These are phyloP conservation scores for Coniferiporia sulphurascens DNA, from an alignment of 1,284 basidiomycete species.

Conservation along the genomic window DNA sequence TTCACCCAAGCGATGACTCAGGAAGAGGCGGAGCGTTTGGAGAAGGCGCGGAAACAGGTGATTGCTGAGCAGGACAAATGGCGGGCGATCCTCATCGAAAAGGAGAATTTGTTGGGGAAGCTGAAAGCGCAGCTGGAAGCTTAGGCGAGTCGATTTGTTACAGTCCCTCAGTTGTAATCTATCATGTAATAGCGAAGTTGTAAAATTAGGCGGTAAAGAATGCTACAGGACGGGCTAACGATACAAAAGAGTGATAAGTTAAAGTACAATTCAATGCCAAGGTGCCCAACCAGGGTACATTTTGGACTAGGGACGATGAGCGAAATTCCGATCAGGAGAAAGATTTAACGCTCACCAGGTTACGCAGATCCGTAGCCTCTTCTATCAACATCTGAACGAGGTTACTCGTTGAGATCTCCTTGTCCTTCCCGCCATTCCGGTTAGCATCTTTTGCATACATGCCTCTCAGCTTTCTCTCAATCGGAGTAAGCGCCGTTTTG, in stretches of 20 bases:
- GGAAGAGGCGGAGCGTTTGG: constrained; percentile 78
- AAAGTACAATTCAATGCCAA: constrained; percentile 52
- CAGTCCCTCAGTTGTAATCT: background rate
- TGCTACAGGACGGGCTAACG: background rate
- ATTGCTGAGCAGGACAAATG: constrained; percentile 60
- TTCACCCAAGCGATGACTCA: constrained; percentile 81
- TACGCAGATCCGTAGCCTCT: constrained; percentile 70
- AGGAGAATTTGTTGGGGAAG: constrained; percentile 64
- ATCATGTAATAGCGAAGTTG: background rate
- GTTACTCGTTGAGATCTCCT: constrained; percentile 75
- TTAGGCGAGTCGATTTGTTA: constrained; percentile 2
- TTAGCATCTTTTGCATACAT: constrained; percentile 48
- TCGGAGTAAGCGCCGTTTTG: constrained; percentile 70
- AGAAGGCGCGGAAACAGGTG: constrained; percentile 70
- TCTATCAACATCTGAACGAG: constrained; percentile 88
- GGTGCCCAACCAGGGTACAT: constrained; percentile 88
- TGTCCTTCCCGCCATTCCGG: constrained; percentile 47
- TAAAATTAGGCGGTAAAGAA: background rate
- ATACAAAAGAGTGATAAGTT: background rate
- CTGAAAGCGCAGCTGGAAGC: constrained; percentile 49
- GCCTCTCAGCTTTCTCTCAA: constrained; percentile 82
- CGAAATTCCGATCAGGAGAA: background rate
- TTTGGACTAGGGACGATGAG: constrained; percentile 41
- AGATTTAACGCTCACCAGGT: constrained; percentile 55
- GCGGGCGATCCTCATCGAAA: constrained; percentile 58